These are phyloP conservation scores for Dichotomocladium elegans DNA, from an alignment of 371 early-diverging fungal genomes.

Conservation along the genomic window DNA sequence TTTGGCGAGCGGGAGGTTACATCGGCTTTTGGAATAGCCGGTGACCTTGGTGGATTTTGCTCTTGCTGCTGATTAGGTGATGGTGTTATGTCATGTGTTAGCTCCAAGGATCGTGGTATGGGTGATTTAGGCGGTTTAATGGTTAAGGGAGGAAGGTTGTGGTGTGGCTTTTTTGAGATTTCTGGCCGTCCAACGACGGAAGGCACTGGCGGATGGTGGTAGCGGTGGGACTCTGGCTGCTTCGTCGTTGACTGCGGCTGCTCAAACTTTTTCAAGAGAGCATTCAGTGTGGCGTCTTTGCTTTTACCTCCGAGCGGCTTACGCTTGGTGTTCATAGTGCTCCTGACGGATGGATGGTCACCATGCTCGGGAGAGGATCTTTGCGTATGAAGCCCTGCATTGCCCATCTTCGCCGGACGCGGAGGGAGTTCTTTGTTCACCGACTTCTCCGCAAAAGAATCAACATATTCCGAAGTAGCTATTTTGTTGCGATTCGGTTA, in stretches of 20 bases:
- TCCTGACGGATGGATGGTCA: no score
- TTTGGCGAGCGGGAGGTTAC: conserved; percentile 11
- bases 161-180: neutral
- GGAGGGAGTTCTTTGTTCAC: conserved; percentile 11
- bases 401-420: conserved; percentile 3
- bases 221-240: neutral
- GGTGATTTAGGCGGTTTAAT: conserved; percentile 6
- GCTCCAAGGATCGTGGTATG: conserved; percentile 4
- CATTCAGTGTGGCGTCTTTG: conserved; percentile 3
- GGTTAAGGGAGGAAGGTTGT: neutral
- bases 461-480: conserved; percentile 36
- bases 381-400: conserved; percentile 4
- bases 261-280: conserved; percentile 9
- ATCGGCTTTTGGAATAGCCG: conserved; percentile 10
- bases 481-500: no score
- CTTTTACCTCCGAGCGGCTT: conserved; percentile 31
- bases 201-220: neutral
- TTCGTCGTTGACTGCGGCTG: neutral
- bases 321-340: conserved; percentile 23
- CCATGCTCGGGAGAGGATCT: no score
- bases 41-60: conserved; percentile 4
- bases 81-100: neutral
- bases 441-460: conserved; percentile 14
- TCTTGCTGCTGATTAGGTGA: conserved; percentile 5
- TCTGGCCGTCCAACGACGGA: neutral